Percentiles rank a stretch among this genome's conserved stretches.
These are phyloP conservation scores for Ogataea kodamae DNA, from an alignment of 805 yeast genomes.

Conservation along the genomic window DNA sequence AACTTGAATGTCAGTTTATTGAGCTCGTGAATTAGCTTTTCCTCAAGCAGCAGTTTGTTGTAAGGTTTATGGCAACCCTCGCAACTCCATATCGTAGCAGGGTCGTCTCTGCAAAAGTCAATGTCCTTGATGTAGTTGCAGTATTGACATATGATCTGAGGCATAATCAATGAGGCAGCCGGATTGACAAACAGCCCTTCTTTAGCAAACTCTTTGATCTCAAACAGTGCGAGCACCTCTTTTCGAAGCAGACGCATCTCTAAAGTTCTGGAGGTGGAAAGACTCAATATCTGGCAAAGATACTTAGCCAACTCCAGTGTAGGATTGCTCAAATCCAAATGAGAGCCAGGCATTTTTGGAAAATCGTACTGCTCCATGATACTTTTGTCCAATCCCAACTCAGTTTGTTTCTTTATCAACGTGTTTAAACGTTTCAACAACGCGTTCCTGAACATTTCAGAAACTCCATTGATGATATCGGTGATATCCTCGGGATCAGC, in stretches of 20 bases:
- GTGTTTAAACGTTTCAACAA: constrained; percentile 63
- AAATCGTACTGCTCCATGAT: constrained; percentile 63
- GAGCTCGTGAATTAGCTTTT: constrained; percentile 65
- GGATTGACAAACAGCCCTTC: constrained; percentile 75
- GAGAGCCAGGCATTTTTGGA: constrained; percentile 76
- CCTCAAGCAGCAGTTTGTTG: constrained; percentile 72
- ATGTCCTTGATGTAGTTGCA: constrained; percentile 74
- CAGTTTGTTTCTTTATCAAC: constrained; percentile 66
- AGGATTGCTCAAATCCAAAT: constrained; percentile 58
- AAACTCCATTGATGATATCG: constrained; percentile 41
- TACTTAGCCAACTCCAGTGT: constrained; percentile 75
- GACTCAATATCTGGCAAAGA: constrained; percentile 65
- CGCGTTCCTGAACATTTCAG: constrained; percentile 57
- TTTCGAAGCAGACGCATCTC: constrained; percentile 76
- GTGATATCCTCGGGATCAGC: constrained; percentile 12
- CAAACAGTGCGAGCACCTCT: constrained; percentile 68
- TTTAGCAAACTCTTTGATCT: constrained; percentile 78
- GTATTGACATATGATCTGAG: constrained; percentile 71
- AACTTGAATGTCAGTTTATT: constrained; percentile 53
- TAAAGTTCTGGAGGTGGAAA: constrained; percentile 59
- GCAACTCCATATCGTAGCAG: constrained; percentile 55
- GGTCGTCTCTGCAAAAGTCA: constrained; percentile 75
- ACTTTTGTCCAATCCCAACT: constrained; percentile 64
- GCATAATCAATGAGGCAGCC: constrained; percentile 60
- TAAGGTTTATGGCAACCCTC: constrained; percentile 60